Evolutionary conservation across 768 basidiomycete species (phyloP).

Genomic region (Rhizopogon vinicolor): DNA sequence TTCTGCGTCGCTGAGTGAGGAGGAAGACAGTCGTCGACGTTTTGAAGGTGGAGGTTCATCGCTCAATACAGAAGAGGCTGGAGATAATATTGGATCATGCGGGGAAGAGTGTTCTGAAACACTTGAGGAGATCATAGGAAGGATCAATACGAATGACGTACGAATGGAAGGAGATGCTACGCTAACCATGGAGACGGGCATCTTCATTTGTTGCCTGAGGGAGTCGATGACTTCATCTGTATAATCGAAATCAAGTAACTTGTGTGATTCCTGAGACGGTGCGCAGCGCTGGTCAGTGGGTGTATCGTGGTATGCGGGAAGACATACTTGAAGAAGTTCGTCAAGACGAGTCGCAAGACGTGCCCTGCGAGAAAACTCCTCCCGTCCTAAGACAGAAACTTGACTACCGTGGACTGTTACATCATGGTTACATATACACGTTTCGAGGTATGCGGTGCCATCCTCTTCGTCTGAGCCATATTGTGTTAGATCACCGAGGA

Average conservation of each 20-base stretch:
- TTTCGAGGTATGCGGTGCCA: constrained; percentile 47
- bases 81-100: constrained; percentile 11
- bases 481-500: constrained; percentile 51
- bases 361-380: constrained; percentile 67
- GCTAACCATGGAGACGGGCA: constrained; percentile 46
- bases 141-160: constrained; percentile 21
- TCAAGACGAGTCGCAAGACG: constrained; percentile 78
- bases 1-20: constrained; percentile 43
- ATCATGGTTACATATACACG: constrained; percentile 68
- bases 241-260: constrained; percentile 78
- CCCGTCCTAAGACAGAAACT: constrained; percentile 45
- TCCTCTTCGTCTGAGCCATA: constrained; percentile 74
- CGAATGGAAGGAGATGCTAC: constrained; percentile 52
- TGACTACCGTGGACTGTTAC: constrained; percentile 65
- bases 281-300: background rate
- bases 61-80: constrained; percentile 38
- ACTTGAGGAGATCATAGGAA: constrained; percentile 1
- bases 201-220: constrained; percentile 65
- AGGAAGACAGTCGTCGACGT: constrained; percentile 52
- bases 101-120: constrained; percentile 22
- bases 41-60: constrained; percentile 47
- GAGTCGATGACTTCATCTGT: constrained; percentile 65
- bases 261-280: constrained; percentile 57
- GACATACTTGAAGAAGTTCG: constrained; percentile 71
- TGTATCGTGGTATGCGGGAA: background rate